Percentiles rank a stretch among this genome's conserved stretches.
Conservation (phyloP, 1,284 basidiomycete genomes). For the Leccinum solheimii region DNA sequence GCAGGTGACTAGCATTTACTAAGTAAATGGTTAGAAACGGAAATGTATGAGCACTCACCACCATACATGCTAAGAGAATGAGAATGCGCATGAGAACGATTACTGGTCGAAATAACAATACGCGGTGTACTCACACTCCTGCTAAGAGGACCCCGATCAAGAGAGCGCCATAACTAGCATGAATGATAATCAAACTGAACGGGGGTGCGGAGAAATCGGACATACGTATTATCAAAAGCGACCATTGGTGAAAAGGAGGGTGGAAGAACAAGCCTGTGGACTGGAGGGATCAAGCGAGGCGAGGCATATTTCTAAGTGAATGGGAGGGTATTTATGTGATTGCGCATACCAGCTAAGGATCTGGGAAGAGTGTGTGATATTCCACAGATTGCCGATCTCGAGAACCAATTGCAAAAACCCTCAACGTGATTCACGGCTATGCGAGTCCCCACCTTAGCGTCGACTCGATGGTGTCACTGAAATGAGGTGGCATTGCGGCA, state of each 20-base stretch:
- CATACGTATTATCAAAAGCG: conserved; percentile 21
- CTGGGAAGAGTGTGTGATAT: not conserved
- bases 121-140: conserved; percentile 38
- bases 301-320: not conserved
- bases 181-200: not conserved
- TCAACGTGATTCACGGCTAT: not conserved
- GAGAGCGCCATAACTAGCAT: conserved; percentile 47
- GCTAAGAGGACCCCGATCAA: conserved; percentile 51
- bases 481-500: not conserved
- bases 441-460: not conserved
- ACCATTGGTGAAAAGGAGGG: conserved; percentile 13
- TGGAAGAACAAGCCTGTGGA: not conserved
- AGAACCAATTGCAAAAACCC: not conserved
- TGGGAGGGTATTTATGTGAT: not conserved
- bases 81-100: not conserved
- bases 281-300: not conserved
- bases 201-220: not conserved
- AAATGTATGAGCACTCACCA: conserved; percentile 36
- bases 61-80: conserved; percentile 47
- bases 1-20: conserved; percentile 45
- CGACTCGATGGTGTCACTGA: not conserved
- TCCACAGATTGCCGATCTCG: not conserved
- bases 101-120: not conserved
- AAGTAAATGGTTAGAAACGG: not conserved
- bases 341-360: not conserved